Percentiles rank a stretch among this genome's conserved stretches.
Evolutionary conservation across 2,329 filamentous ascomycete species (phyloP).

Genomic region (Cladosporium sp.): DNA sequence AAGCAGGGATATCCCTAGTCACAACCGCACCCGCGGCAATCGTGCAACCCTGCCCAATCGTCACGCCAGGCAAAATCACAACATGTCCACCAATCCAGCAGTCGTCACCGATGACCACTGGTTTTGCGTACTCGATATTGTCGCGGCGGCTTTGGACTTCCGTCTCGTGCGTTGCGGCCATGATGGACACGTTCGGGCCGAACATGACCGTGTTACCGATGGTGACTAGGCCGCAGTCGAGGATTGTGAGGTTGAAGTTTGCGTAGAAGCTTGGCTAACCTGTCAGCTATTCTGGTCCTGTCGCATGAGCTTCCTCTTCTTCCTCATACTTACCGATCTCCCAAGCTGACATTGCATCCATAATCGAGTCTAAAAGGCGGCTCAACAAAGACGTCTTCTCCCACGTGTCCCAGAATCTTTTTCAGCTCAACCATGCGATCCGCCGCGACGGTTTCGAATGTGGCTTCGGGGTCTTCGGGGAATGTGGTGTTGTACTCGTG

Average conservation of each 20-base stretch:
- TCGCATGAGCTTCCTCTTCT: not conserved
- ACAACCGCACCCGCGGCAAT: constrained; percentile 23
- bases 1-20: constrained; percentile 20
- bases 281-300: not conserved
- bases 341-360: constrained; percentile 54
- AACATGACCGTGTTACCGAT: constrained; percentile 51
- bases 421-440: constrained; percentile 1
- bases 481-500: constrained; percentile 57
- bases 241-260: constrained; percentile 52
- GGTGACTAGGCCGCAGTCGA: constrained; percentile 49
- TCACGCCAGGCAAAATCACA: constrained; percentile 25
- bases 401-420: constrained; percentile 10
- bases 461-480: constrained; percentile 29
- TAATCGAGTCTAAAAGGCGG: constrained; percentile 61
- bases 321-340: constrained; percentile 49
- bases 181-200: constrained; percentile 50
- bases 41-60: constrained; percentile 22
- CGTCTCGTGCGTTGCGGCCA: constrained; percentile 49
- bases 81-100: constrained; percentile 22
- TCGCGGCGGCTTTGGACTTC: constrained; percentile 45
- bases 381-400: constrained; percentile 34
- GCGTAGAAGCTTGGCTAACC: constrained; percentile 54
- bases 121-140: constrained; percentile 46
- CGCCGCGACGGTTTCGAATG: constrained; percentile 10
- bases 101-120: constrained; percentile 42